A percentile compares a stretch with the other conserved stretches of the same genome.
These are phyloP conservation scores for Talaromyces adpressus DNA, from an alignment of 495 filamentous ascomycete genomes.

Conservation along the genomic window DNA sequence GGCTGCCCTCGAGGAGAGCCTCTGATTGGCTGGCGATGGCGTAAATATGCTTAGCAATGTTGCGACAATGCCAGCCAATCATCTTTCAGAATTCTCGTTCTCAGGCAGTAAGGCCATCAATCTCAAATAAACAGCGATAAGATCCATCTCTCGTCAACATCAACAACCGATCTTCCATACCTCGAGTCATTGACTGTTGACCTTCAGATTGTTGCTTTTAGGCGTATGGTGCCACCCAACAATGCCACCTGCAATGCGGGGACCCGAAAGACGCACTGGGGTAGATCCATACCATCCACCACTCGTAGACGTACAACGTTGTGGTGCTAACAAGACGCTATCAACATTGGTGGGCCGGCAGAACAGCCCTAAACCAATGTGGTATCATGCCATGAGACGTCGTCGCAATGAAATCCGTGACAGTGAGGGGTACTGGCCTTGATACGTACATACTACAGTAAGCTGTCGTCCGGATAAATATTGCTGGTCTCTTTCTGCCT, in stretches of 20 bases:
- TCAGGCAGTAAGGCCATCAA: neutral
- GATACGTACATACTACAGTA: too few species aligned
- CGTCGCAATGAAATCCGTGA: neutral
- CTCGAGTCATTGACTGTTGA: neutral
- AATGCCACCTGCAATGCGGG: neutral
- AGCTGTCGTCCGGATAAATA: neutral
- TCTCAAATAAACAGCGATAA: constrained; percentile 22
- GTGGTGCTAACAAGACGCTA: neutral
- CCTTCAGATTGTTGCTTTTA: too few species aligned
- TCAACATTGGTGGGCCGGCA: neutral
- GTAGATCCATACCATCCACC: neutral
- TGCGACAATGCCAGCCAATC: neutral
- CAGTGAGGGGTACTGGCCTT: neutral
- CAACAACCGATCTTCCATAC: neutral
- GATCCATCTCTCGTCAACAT: constrained; percentile 9
- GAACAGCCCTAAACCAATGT: neutral
- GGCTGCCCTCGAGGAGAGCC: neutral
- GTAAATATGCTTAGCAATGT: neutral
- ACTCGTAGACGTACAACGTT: neutral
- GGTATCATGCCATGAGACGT: neutral
- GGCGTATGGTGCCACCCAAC: too few species aligned
- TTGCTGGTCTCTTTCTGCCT: neutral
- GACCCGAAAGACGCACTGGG: neutral
- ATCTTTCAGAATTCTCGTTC: neutral
- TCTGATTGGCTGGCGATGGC: neutral